A percentile compares a stretch with the other conserved stretches of the same genome.
Conservation (phyloP, 2,329 filamentous ascomycete species). For the Calonectria fujianensis region DNA sequence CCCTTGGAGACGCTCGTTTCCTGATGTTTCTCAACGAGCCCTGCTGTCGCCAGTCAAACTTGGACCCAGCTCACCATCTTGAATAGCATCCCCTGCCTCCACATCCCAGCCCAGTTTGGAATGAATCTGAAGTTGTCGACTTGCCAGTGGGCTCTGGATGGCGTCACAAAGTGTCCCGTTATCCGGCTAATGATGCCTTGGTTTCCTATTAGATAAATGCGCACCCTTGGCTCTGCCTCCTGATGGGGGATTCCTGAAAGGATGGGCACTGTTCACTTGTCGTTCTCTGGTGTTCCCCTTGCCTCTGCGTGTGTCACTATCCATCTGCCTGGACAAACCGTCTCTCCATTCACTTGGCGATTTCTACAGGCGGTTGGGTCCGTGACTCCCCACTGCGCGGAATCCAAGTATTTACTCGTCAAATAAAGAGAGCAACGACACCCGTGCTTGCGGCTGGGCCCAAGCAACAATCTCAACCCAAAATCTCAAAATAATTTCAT, state of each 20-base stretch:
- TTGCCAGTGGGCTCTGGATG: conserved; percentile 47
- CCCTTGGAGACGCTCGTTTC: conserved; percentile 42
- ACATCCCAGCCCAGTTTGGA: neutral
- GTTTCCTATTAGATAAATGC: conserved; percentile 52
- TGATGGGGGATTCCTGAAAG: conserved; percentile 51
- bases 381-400: conserved; percentile 47
- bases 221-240: conserved; percentile 37
- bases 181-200: conserved; percentile 45
- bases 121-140: conserved; percentile 36
- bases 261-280: conserved; percentile 52
- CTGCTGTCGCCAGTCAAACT: conserved; percentile 46
- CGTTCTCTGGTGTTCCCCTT: conserved; percentile 55
- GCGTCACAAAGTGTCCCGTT: conserved; percentile 50
- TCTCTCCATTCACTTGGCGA: conserved; percentile 56
- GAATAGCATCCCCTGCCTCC: conserved; percentile 23
- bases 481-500: conserved; percentile 39
- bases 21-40: conserved; percentile 43
- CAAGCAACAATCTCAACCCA: conserved; percentile 47
- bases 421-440: conserved; percentile 45
- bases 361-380: conserved; percentile 39
- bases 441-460: conserved; percentile 53
- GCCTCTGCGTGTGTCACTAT: conserved; percentile 53
- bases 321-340: conserved; percentile 46
- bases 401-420: conserved; percentile 41
- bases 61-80: conserved; percentile 31